Base-by-base conservation (phyloP, 768 basidiomycete genomes). In the Naganishia friedmannii region DNA sequence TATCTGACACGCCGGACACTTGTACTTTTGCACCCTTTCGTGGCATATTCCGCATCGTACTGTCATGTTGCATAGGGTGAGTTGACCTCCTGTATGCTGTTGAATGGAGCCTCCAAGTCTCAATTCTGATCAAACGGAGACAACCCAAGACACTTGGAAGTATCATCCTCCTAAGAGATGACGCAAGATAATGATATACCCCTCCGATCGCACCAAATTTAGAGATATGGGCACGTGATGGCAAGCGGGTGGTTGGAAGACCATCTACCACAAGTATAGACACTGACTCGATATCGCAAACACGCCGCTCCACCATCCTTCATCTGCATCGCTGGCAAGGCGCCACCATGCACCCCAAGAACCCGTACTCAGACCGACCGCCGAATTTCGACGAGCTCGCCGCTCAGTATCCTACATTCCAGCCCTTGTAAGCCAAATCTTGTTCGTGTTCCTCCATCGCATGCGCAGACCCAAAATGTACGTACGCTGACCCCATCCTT, bases 331-430 rank as follows among this genome's bases (percentile, higher is more conserved):
- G 2, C 48, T 23, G 6, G 48, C 15, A 51, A 51, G n/a, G 6
- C 48, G 21, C 19, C 17, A 31, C 34, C 3, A 80, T 82, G 79
- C 81, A 82, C 54, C 77, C 83, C n/a, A 82, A 83, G 6, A 88
- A 86, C 74, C 81, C 79, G 2, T 88, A 88, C 73, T 73, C 72
- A 0, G 53, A 32, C 29, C 73, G 68, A 0, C 82, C 83, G 0
- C 85, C 87, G 0, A 86, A 92, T 79, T 93, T 93, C 74, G 65
- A 74, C 0, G 74, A 76, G 19, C 83, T 94, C 6, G 88, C 88
- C 0, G 78, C 82, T 12, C 80, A 79, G 0, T 89, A 88, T 77
- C 86, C 87, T 0, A 80, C 85, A 1, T 83, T 92, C 26, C 81
- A 82, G 70, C 81, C 83, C 10, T 83, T 85, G 90, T 90, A 73